Base-by-base conservation (phyloP, 306 rosid species). In the Casuarina cunninghamiana region DNA sequence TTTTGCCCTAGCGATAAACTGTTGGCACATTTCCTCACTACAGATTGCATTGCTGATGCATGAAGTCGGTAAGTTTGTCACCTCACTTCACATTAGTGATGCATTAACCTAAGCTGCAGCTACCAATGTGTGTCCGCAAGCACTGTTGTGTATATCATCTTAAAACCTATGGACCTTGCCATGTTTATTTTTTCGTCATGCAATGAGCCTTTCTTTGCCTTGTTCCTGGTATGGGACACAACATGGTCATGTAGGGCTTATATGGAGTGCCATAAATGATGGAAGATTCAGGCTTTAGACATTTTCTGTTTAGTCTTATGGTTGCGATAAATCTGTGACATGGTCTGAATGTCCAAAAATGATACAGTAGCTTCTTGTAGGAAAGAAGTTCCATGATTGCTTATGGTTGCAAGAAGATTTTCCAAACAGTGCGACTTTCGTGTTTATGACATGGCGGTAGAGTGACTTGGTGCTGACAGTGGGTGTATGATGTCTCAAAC, bases 1-100 rank as follows among this genome's bases (percentile, higher is more conserved):
- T 15, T 3, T 89, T 1, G 16, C 97, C 93, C 39, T 80, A 80
- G 35, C 93, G 89, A 26, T 94, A 91, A 53, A 61, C 46, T 0
- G 86, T 76, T 3, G 89, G 44, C 21, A 86, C 91, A 0, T 38
- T 46, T 15, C 91, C 92, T 51, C 94, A 26, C 32, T 26, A 26
- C 97, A 0, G 21, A 88, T 82, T 13, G 68, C 94, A 63, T 78
- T 88, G 76, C 78, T 73, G 32, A 91, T 88, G 83, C 94, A 89
- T 57, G 97, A 90, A 16, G 75, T 72, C 2, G 88, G 77, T 78
- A 80, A 89, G 1, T 48, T 12, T 0, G 82, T 84, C 8, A 87
- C 83, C 71, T 91, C 79, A 0, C 70, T 87, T 60, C 97, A 91
- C 6, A 88, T 75, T 37, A 90, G 1, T n/a, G 77, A 75, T 17